Evolutionary conservation across 2,329 filamentous ascomycete genomes (phyloP), one percentile per base, ranked within the genome.

Genomic region (Arthrobotrys sphaeroides): DNA sequence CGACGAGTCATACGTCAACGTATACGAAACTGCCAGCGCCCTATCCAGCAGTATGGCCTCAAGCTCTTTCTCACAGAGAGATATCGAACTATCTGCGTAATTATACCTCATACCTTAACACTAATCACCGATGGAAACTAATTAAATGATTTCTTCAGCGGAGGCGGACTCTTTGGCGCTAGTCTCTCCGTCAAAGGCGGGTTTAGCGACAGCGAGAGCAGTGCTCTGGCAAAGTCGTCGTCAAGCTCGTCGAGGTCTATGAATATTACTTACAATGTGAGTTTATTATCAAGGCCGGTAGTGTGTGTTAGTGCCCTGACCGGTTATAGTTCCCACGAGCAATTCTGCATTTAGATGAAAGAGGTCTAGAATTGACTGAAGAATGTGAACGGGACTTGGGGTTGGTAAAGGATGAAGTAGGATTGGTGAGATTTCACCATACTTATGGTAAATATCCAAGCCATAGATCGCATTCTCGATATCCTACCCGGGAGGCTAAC

Each of bases 1-100:
- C 5, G 77, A 78, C 42, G 75, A 78, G 45, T 75, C 77, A 3
- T 77, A 78, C 31, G 69, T 78, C 31, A 64, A 77, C 22, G 70
- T 59, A 0, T 77, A 51, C 42, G 77, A 78, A 28, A 78, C 74
- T 28, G 33, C 57, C 1, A 61, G 49, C 16, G 20, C 69, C 12
- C n/a, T 77, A 7, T 65, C 74, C 3, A 59, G 7, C 13, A 40
- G 51, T n/a, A 65, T 78, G 38, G 77, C 77, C 5, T 43, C 40
- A 1, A 78, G 77, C 33, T 78, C 77, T 2, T 78, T 78, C 38
- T 78, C 77, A 2, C 28, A 49, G 3, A 77, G 43, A 1, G 73
- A 74, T 13, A 65, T 66, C 7, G 64, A 78, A 61, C 65, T 60
- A 20, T 72, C 68, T 2, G 53, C 55, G 77, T 78, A 68, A 28